A percentile compares a stretch with the other conserved stretches of the same genome.
Evolutionary conservation across 2,329 filamentous ascomycete species (phyloP).

Genomic region (Neonectria punicea): DNA sequence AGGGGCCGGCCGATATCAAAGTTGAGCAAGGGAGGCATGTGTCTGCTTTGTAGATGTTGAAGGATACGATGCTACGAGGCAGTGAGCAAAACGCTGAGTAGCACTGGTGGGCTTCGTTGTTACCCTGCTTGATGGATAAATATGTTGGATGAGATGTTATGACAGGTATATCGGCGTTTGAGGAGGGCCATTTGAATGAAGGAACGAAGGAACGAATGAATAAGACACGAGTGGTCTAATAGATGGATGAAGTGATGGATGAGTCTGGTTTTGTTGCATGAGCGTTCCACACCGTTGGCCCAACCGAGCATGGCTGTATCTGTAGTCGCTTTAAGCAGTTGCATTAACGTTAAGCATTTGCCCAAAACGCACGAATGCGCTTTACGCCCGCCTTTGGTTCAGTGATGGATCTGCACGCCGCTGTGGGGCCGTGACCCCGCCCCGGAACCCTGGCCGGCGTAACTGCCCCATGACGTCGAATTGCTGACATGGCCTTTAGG

Average conservation of each 20-base stretch:
- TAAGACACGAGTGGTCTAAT: slow-evolving; percentile 7
- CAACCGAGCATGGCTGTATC: neutral
- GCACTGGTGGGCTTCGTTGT: slow-evolving; percentile 1
- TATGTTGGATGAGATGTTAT: slow-evolving; percentile 25
- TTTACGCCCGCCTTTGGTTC: neutral
- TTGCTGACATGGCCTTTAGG: neutral
- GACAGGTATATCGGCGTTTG: slow-evolving; percentile 38
- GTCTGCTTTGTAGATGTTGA: slow-evolving; percentile 20
- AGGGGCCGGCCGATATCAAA: neutral
- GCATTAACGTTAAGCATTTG: neutral
- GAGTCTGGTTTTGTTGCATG: neutral
- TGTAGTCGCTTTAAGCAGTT: neutral
- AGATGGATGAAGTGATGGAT: slow-evolving; percentile 1
- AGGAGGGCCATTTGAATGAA: slow-evolving; percentile 22
- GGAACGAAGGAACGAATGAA: slow-evolving; percentile 29
- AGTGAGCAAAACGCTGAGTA: neutral
- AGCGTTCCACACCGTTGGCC: neutral
- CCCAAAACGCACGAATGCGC: neutral
- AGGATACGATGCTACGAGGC: neutral
- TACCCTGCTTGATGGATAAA: slow-evolving; percentile 23
- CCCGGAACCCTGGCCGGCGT: neutral
- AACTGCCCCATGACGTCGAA: slow-evolving; percentile 25
- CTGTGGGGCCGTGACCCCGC: neutral
- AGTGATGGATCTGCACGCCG: neutral
- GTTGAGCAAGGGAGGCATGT: slow-evolving; percentile 3